These are phyloP conservation scores for Volvariella volvacea DNA, from an alignment of 1,284 basidiomycete species.

Conservation along the genomic window DNA sequence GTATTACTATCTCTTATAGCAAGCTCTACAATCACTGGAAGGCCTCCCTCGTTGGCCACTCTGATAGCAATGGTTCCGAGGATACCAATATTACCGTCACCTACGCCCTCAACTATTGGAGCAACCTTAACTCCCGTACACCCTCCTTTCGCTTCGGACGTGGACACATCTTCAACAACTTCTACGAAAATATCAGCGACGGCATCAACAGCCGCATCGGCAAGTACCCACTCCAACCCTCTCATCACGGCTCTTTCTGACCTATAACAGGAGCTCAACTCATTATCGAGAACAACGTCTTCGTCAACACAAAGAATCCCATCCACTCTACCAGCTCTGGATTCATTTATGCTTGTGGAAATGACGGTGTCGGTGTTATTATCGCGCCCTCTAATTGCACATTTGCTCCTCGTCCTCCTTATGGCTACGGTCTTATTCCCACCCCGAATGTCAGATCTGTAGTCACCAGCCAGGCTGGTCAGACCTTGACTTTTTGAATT, in stretches of 20 bases:
- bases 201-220: slow-evolving; percentile 45
- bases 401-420: slow-evolving; percentile 30
- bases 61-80: slow-evolving; percentile 31
- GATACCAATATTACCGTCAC: slow-evolving; percentile 30
- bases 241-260: too few relatives aligned
- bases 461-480: slow-evolving; percentile 27
- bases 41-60: slow-evolving; percentile 36
- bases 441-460: slow-evolving; percentile 20
- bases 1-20: slow-evolving; percentile 32
- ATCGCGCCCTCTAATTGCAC: slow-evolving; percentile 29
- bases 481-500: slow-evolving; percentile 32
- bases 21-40: slow-evolving; percentile 37
- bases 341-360: slow-evolving; percentile 29
- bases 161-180: slow-evolving; percentile 42
- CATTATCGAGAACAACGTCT: slow-evolving; percentile 39
- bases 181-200: slow-evolving; percentile 36
- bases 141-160: slow-evolving; percentile 37
- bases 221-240: slow-evolving; percentile 15
- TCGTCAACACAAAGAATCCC: slow-evolving; percentile 20
- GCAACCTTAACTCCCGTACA: slow-evolving; percentile 31
- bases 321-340: slow-evolving; percentile 37
- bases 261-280: slow-evolving; percentile 37
- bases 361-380: slow-evolving; percentile 21
- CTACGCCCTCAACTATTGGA: slow-evolving; percentile 31
- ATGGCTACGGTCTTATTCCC: slow-evolving; percentile 26